These are phyloP conservation scores for Diaporthe vexans DNA, from an alignment of 2,329 filamentous ascomycete species.

Conservation along the genomic window DNA sequence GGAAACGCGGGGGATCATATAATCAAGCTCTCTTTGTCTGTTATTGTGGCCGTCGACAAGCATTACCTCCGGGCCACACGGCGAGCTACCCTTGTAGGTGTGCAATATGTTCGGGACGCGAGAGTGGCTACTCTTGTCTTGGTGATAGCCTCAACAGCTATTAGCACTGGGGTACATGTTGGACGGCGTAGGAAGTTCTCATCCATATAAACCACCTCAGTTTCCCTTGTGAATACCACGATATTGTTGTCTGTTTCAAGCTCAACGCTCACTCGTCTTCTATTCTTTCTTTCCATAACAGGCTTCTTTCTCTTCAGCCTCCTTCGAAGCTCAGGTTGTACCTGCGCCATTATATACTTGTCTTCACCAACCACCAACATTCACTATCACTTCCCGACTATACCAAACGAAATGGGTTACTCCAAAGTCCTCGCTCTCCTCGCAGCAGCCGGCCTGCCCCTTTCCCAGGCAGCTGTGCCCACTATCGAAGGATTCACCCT, in stretches of 20 bases:
- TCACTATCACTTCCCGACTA: background rate
- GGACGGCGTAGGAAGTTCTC: background rate
- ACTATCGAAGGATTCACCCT: conserved; percentile 43
- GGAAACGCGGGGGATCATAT: conserved; percentile 5
- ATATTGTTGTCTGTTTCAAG: background rate
- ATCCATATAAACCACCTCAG: background rate
- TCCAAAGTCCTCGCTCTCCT: conserved; percentile 1
- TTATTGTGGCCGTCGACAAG: background rate
- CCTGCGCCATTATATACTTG: background rate
- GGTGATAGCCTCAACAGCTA: conserved; percentile 10
- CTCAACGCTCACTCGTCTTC: conserved; percentile 17
- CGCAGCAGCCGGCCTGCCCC: conserved; percentile 26
- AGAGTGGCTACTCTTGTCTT: conserved; percentile 19
- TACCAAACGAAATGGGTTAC: conserved; percentile 19
- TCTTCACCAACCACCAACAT: background rate
- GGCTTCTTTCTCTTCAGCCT: conserved; percentile 12
- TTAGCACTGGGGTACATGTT: background rate
- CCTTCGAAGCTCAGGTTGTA: conserved; percentile 14
- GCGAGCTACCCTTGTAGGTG: conserved; percentile 16
- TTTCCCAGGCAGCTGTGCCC: conserved; percentile 38
- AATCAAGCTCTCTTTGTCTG: background rate
- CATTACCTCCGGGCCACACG: conserved; percentile 10
- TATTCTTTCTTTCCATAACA: conserved; percentile 3
- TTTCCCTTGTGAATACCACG: background rate
- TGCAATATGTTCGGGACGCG: conserved; percentile 22